Evolutionary conservation across 257 asterid genomes (phyloP), one percentile per base, ranked within the genome.

Genomic region (Lycium barbarum): DNA sequence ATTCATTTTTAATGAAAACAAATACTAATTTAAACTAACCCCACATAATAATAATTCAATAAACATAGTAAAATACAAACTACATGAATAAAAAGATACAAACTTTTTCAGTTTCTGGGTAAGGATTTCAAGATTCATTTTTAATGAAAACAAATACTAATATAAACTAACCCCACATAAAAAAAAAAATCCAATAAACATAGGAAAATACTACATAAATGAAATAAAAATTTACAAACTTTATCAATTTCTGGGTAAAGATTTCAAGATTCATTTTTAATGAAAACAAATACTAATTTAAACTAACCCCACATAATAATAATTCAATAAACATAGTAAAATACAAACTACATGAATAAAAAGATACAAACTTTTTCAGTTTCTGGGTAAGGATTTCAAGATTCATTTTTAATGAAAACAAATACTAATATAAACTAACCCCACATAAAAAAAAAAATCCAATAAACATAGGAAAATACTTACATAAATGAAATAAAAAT

Each of bases 341-440:
- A 36, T 2, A 36, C 6, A 14, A 36, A 36, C 36, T 11, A n/a
- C 6, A 67, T 45, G 14, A 12, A 14, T 35, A 6, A 67, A 11
- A 66, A 35, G 9, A 2, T 12, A 66, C 36, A 9, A 20, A 62
- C 7, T 62, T 22, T 1, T 20, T 20, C 36, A 20, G 6, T 66
- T 66, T 66, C 74, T 20, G 98, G 91, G 85, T 96, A 67, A 96
- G 95, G 70, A 92, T 98, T 91, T 93, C 85, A 74, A 96, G 95
- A 84, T 26, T 26, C 33, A 26, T 26, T 26, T 26, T 26, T 26
- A 26, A 26, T 26, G 33, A 40, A 40, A 40, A 40, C 43, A 40
- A 40, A 40, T 40, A 40, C 3, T 40, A 22, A 26, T 26, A 33
- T 33, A 33, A 33, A 65, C n/a, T 18, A 33, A 12, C 3, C 43